These are phyloP conservation scores for Pisolithus orientalis DNA, from an alignment of 768 basidiomycete species.

Conservation along the genomic window DNA sequence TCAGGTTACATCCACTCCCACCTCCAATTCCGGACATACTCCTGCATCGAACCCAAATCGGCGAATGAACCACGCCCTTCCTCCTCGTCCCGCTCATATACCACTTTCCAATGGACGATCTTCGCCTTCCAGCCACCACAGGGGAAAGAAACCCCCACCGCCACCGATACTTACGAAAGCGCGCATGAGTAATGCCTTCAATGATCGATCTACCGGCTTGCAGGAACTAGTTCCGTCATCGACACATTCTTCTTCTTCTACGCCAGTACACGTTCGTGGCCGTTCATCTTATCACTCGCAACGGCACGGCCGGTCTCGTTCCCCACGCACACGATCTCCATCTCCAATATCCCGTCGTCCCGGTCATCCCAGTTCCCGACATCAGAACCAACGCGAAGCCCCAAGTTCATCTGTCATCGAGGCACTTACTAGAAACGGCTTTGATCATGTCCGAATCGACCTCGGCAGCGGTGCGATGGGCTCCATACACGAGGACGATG, in stretches of 20 bases:
- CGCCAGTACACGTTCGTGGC: conserved; percentile 25
- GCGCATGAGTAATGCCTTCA: conserved; percentile 21
- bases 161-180: conserved; percentile 18
- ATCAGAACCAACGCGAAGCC: conserved; percentile 14
- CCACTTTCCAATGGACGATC: conserved; percentile 18
- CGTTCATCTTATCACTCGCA: conserved; percentile 19
- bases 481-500: conserved; percentile 58
- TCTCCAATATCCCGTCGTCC: conserved; percentile 38
- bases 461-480: conserved; percentile 39
- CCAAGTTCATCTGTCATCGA: conserved; percentile 24
- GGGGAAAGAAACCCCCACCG: conserved; percentile 21
- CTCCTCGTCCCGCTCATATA: conserved; percentile 21
- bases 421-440: conserved; percentile 54
- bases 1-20: conserved; percentile 15
- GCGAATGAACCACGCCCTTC: conserved; percentile 24
- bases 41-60: conserved; percentile 15
- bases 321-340: conserved; percentile 30
- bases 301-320: conserved; percentile 13
- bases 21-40: conserved; percentile 24
- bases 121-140: conserved; percentile 22
- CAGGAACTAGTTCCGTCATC: conserved; percentile 15
- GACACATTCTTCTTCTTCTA: conserved; percentile 29
- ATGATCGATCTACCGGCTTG: conserved; percentile 13
- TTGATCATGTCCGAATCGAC: conserved; percentile 61
- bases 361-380: conserved; percentile 24